These are phyloP conservation scores for Populus hybrid DNA, from an alignment of 441 rosid species.

Conservation along the genomic window DNA sequence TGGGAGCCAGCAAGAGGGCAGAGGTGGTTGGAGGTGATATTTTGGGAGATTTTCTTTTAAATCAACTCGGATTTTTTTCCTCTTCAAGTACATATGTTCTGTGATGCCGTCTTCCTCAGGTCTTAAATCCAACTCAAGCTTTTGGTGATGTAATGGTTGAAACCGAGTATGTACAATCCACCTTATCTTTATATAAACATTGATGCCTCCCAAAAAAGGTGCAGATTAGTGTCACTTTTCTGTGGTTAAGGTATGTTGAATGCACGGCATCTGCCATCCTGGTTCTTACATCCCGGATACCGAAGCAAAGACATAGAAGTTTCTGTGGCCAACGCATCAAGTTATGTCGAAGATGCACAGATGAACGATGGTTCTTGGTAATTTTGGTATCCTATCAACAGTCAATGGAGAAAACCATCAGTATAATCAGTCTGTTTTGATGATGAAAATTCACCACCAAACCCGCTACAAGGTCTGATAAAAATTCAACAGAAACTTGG, in stretches of 20 bases:
- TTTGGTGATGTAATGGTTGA: conserved; percentile 48
- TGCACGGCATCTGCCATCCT: conserved; percentile 53
- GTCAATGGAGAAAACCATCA: not conserved
- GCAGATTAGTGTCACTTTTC: conserved; percentile 7
- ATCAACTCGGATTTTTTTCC: not conserved
- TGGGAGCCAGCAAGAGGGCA: conserved; percentile 67
- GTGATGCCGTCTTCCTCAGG: conserved; percentile 19
- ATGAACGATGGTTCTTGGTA: conserved; percentile 58
- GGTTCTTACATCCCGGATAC: conserved; percentile 49
- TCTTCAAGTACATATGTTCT: not conserved
- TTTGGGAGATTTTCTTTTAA: not conserved
- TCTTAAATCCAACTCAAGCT: conserved; percentile 60
- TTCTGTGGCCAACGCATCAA: conserved; percentile 34
- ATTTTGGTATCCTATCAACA: not conserved
- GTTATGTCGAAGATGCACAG: conserved; percentile 39
- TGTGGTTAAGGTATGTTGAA: conserved; percentile 34
- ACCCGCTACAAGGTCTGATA: too few relatives aligned
- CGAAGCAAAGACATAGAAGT: conserved; percentile 40
- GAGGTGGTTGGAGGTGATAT: conserved; percentile 53
- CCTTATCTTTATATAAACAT: not conserved
- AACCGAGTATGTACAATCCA: conserved; percentile 31
- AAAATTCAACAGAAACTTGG: too few relatives aligned
- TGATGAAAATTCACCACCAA: too few relatives aligned
- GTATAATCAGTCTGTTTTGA: not conserved
- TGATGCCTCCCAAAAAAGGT: not conserved